Base-by-base conservation (phyloP, 176 grass and related monocot genomes). In the Echinochloa phyllopogon region DNA sequence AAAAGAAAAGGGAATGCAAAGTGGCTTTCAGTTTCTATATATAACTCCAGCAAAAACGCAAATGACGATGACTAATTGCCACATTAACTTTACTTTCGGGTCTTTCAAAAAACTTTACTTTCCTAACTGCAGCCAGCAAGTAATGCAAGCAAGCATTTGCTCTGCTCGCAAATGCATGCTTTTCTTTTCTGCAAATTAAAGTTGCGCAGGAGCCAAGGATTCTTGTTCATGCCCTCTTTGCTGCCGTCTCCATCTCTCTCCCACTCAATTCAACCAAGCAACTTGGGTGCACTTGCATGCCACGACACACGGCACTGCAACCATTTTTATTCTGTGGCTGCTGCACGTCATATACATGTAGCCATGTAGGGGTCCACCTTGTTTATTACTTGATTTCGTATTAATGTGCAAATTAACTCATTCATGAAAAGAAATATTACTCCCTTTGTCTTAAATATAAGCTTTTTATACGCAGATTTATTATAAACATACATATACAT, bases 141-240 rank as follows among this genome's bases (percentile, higher is more conserved):
- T 2, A 33, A 33, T 33, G n/a, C n/a, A n/a, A n/a, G n/a, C n/a
- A n/a, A n/a, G n/a, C n/a, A n/a, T n/a, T n/a, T n/a, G n/a, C 45
- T 13, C 45, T 13, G 45, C 45, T 48, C 5, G 59, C 23, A 33
- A 25, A n/a, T 62, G 25, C 12, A 7, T 36, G 12, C 61, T 64
- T 64, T 33, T 33, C 29, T 33, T 33, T 33, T 64, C 61, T 36
- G 27, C 27, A 64, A 64, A 64, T 27, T 36, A 64, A 64, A 64
- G 61, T 36, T 64, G 64, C 16, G 29, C 29, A 33, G 29, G 29
- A 66, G 40, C 36, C 64, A 21, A 38, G 27, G n/a, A 25, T 16
- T 65, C 17, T 27, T 65, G 18, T 38, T 69, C 65, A 69, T 69
- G 65, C 65, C 38, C 42, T 69, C 3, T 69, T 69, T 69, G 65